Conservation (phyloP, 805 yeast genomes). For the Allodekkera sacchari region DNA sequence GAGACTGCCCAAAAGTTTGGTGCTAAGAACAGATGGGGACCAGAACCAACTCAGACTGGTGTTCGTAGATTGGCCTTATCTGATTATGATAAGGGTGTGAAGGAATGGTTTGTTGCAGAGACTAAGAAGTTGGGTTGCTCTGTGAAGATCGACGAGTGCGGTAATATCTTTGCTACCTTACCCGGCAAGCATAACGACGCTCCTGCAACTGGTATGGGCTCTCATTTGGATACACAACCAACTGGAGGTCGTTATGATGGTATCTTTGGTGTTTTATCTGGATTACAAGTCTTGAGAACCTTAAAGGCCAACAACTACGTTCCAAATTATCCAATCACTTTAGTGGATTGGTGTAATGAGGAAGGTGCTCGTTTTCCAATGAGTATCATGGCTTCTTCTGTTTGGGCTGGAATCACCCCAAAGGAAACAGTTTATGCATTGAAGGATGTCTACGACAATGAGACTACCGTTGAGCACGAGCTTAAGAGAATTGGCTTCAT, state of each 20-base stretch:
- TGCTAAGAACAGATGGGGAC: conserved; percentile 54
- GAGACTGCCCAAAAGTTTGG: conserved; percentile 49
- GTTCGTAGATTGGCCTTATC: conserved; percentile 54
- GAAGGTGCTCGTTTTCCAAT: conserved; percentile 71
- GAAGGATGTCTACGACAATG: conserved; percentile 43
- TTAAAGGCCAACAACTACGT: conserved; percentile 46
- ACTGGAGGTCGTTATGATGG: conserved; percentile 74
- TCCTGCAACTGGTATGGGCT: conserved; percentile 56
- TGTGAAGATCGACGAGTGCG: conserved; percentile 52
- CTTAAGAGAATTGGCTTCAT: conserved; percentile 51
- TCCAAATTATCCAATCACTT: conserved; percentile 59
- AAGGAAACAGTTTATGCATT: conserved; percentile 41
- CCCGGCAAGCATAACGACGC: conserved; percentile 43
- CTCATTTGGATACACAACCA: conserved; percentile 70
- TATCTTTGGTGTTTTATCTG: conserved; percentile 56
- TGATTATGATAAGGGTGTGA: conserved; percentile 52
- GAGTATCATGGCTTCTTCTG: conserved; percentile 56
- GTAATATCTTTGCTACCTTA: conserved; percentile 58
- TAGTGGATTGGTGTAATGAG: conserved; percentile 65
- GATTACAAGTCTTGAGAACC: conserved; percentile 57
- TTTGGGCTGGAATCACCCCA: conserved; percentile 47
- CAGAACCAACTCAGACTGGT: conserved; percentile 47
- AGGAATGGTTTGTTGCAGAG: conserved; percentile 56
- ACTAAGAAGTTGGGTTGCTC: conserved; percentile 44
- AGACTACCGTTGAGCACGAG: conserved; percentile 42